Base-by-base conservation (phyloP, 129 eudicot genomes). In the Saposhnikovia divaricata region DNA sequence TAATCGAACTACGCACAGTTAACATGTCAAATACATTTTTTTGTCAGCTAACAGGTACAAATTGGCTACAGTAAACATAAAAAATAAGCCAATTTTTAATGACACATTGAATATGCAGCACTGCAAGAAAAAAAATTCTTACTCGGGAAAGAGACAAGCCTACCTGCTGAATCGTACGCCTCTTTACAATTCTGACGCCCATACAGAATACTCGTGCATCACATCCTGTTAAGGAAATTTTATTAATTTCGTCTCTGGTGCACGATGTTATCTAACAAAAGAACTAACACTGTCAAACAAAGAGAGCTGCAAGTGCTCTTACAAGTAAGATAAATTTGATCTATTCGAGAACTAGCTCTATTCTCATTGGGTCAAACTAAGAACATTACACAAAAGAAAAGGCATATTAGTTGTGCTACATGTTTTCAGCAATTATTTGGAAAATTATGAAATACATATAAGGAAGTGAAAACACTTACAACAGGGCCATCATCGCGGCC, bases 401-500 rank as follows among this genome's bases (percentile, higher is more conserved):
- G 48, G 63, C 18, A 39, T 14, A 28, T 23, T 42, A 42, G 25
- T 73, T 13, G 13, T 15, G 48, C 39, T 39, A 19, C 46, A 76
- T 63, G 77, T 61, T 68, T 40, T 15, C 23, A 48, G 25, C 51
- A 72, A 19, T 40, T 76, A 6, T 15, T 18, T 44, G 70, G 37
- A 34, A 42, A 72, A 44, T 51, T 34, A 40, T 75, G 81, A 50
- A 76, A 16, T 65, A 34, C 37, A 34, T 34, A 45, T 25, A 43
- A 12, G 77, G 31, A 83, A 37, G 59, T 37, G 53, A 61, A 45
- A 71, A 38, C 81, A 93, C 98, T 93, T 82, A 93, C 98, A 77
- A 85, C 79, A 78, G 94, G 90, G 37, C 98, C 98, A 84, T 93
- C 97, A 89, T 93, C 98, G 19, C 98, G 94, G 53, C 98, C 98